Evolutionary conservation across 148 eudicot genomes (phyloP).

Genomic region (Dianthus caryophyllus): DNA sequence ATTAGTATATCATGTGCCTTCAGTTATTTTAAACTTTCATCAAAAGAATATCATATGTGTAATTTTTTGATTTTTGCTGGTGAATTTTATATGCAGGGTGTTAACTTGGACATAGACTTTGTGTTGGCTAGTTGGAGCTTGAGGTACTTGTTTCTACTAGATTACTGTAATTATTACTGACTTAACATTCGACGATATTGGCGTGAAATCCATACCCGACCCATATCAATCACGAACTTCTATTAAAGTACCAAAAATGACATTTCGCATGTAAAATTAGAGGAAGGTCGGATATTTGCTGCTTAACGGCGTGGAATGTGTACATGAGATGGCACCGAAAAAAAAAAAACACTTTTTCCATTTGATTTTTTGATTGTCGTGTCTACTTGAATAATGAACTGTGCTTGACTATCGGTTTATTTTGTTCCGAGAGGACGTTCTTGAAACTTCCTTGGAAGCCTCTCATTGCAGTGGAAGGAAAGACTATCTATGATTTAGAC

Average conservation of each 20-base stretch:
- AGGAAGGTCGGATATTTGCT: no score
- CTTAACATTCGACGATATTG: no score
- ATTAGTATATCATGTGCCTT: background rate
- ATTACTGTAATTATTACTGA: background rate
- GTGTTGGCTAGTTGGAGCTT: constrained; percentile 72
- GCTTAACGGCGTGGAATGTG: constrained; percentile 3
- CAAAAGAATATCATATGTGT: background rate
- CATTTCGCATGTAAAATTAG: no score
- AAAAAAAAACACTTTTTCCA: constrained; percentile 39
- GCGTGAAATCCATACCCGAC: no score
- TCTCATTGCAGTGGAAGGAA: constrained; percentile 70
- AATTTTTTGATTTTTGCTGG: background rate
- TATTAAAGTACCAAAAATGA: no score
- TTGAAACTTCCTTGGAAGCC: constrained; percentile 97
- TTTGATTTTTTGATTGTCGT: constrained; percentile 17
- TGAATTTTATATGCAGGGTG: constrained; percentile 39
- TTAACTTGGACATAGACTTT: constrained; percentile 29
- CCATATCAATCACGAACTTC: no score
- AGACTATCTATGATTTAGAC: constrained; percentile 59
- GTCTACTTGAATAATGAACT: background rate
- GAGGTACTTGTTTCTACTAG: constrained; percentile 39
- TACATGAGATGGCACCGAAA: constrained; percentile 24
- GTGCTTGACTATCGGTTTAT: background rate
- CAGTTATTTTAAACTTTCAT: background rate
- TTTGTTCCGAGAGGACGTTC: constrained; percentile 59